Conservation (phyloP, 306 rosid genomes). For the Vigna hirtella region DNA sequence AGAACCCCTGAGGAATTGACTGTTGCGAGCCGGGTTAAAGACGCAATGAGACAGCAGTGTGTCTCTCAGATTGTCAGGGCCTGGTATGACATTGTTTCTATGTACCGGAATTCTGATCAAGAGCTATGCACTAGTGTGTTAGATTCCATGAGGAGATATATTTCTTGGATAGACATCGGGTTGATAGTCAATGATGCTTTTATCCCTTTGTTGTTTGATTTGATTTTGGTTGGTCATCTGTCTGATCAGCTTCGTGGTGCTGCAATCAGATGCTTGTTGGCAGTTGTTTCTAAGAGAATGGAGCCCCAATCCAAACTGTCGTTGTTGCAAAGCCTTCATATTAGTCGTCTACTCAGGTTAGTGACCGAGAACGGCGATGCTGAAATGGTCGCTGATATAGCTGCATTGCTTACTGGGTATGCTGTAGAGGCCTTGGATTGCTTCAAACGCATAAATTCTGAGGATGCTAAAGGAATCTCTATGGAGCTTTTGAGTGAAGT, state of each 20-base stretch:
- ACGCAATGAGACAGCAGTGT: slow-evolving; percentile 93
- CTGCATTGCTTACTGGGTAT: slow-evolving; percentile 83
- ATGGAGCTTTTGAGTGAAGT: slow-evolving; percentile 72
- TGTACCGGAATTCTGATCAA: slow-evolving; percentile 71
- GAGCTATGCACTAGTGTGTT: slow-evolving; percentile 75
- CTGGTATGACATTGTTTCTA: slow-evolving; percentile 74
- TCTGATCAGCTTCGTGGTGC: slow-evolving; percentile 81
- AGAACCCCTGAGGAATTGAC: slow-evolving; percentile 73
- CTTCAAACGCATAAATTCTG: slow-evolving; percentile 81
- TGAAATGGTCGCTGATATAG: slow-evolving; percentile 69
- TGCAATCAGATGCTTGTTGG: slow-evolving; percentile 83
- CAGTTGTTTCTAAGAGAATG: slow-evolving; percentile 90
- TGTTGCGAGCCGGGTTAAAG: slow-evolving; percentile 77
- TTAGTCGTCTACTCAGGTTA: slow-evolving; percentile 72
- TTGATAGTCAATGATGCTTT: slow-evolving; percentile 83
- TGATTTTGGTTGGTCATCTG: slow-evolving; percentile 70
- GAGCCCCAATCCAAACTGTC: slow-evolving; percentile 74
- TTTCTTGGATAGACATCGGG: slow-evolving; percentile 94
- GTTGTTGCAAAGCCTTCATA: slow-evolving; percentile 82
- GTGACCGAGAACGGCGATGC: slow-evolving; percentile 67
- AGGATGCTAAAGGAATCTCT: slow-evolving; percentile 71
- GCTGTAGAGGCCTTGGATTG: slow-evolving; percentile 87
- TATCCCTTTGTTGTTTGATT: slow-evolving; percentile 80
- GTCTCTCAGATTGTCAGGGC: slow-evolving; percentile 73
- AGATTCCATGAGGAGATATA: slow-evolving; percentile 81